Evolutionary conservation across 2,329 filamentous ascomycete genomes (phyloP).

Genomic region (Trichoderma sp.): DNA sequence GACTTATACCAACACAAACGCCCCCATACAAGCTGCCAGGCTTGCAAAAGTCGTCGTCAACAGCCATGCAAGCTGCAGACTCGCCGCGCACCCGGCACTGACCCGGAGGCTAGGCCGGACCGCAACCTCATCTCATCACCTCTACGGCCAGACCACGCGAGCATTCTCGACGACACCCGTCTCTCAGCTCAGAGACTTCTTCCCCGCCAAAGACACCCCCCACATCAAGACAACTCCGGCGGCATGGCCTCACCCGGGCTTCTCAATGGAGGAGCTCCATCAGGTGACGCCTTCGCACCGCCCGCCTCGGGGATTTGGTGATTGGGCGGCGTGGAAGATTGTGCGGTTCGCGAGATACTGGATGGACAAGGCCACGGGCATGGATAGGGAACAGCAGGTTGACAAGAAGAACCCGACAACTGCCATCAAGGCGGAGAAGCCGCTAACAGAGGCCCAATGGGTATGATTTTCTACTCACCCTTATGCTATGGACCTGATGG

Average conservation of each 20-base stretch:
- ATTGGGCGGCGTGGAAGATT: slow-evolving; percentile 73
- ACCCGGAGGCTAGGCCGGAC: slow-evolving; percentile 20
- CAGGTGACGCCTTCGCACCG: slow-evolving; percentile 74
- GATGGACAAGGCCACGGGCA: slow-evolving; percentile 77
- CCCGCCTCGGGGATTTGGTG: slow-evolving; percentile 66
- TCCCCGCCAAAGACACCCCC: slow-evolving; percentile 58
- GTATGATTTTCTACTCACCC: slow-evolving; percentile 32
- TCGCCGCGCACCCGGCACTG: slow-evolving; percentile 9
- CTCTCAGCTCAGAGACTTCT: slow-evolving; percentile 55
- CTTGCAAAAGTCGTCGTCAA: slow-evolving; percentile 22
- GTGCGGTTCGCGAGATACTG: slow-evolving; percentile 74
- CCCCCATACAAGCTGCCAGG: slow-evolving; percentile 28
- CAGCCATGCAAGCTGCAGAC: slow-evolving; percentile 11
- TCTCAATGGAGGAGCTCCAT: slow-evolving; percentile 76
- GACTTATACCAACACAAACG: not conserved
- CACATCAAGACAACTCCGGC: slow-evolving; percentile 61
- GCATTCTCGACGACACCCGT: slow-evolving; percentile 50
- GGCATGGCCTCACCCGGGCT: slow-evolving; percentile 70
- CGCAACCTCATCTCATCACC: slow-evolving; percentile 11
- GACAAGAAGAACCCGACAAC: slow-evolving; percentile 57
- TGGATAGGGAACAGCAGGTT: slow-evolving; percentile 67
- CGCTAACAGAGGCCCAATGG: slow-evolving; percentile 85
- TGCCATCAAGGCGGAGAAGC: slow-evolving; percentile 50
- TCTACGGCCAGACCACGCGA: slow-evolving; percentile 25
- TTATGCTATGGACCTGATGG: not conserved